Evolutionary conservation across 2,329 filamentous ascomycete species (phyloP).

Genomic region (Diaporthe citri): DNA sequence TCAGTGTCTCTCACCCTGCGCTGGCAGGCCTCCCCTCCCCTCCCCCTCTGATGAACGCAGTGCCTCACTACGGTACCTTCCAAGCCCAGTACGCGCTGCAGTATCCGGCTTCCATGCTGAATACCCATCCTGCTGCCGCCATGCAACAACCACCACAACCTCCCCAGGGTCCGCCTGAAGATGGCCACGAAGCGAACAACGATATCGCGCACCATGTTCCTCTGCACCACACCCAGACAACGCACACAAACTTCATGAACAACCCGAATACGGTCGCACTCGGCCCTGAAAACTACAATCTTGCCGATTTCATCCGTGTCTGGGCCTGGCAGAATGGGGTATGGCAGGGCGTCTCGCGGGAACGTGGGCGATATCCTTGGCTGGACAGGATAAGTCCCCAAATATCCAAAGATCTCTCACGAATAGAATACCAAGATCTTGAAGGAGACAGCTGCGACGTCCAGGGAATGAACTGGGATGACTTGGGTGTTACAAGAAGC

Average conservation of each 20-base stretch:
- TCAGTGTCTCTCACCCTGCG: conserved; percentile 18
- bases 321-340: conserved; percentile 58
- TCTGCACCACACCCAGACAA: conserved; percentile 29
- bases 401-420: conserved; percentile 37
- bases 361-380: conserved; percentile 49
- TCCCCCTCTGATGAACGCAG: conserved; percentile 26
- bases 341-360: conserved; percentile 43
- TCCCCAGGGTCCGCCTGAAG: conserved; percentile 7
- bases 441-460: conserved; percentile 68
- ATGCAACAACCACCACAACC: conserved; percentile 29
- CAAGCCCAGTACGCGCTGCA: conserved; percentile 19
- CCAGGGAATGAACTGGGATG: conserved; percentile 70
- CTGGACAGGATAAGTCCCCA: conserved; percentile 50
- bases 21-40: background rate
- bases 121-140: background rate
- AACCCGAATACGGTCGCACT: conserved; percentile 53
- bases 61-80: conserved; percentile 21
- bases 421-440: conserved; percentile 60
- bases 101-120: conserved; percentile 1
- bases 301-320: conserved; percentile 62
- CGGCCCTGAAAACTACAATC: conserved; percentile 62
- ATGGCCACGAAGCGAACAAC: conserved; percentile 15
- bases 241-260: conserved; percentile 49
- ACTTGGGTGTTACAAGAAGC: conserved; percentile 63
- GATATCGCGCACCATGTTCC: conserved; percentile 22